phyloP scores from a whole-genome alignment of 495 filamentous ascomycete species.

The Podospora bellae-mahoneyi region DNA sequence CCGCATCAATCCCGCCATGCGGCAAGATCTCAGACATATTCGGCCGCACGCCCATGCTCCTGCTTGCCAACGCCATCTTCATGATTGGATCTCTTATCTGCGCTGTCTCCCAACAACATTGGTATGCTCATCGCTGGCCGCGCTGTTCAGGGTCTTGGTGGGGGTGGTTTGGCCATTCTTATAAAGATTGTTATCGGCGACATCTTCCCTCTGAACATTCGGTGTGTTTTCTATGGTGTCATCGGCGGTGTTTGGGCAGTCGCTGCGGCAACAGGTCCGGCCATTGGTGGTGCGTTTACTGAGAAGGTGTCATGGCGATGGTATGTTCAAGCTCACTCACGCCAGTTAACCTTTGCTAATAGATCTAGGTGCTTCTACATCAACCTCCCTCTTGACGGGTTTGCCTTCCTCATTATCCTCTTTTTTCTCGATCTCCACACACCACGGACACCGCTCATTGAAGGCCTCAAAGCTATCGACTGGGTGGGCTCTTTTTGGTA shows the following conservation, averaged over 20 bases:
- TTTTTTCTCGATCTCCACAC: not conserved
- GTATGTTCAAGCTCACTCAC: not conserved
- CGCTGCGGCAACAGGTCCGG: not conserved
- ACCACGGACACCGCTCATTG: not conserved
- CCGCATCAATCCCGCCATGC: not conserved
- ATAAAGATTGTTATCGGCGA: not conserved
- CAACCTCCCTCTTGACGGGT: not conserved
- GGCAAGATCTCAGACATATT: constrained; percentile 1
- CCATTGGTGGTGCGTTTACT: not conserved
- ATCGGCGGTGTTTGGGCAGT: not conserved
- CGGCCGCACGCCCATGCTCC: not conserved
- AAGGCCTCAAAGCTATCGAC: not conserved
- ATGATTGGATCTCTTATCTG: not conserved
- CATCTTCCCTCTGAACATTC: not conserved
- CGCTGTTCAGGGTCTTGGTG: not conserved
- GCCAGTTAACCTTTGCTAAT: not conserved
- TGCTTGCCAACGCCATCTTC: not conserved
- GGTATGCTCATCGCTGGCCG: not conserved
- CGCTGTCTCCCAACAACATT: not conserved
- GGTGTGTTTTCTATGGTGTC: not conserved
- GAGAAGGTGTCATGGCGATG: constrained; percentile 4
- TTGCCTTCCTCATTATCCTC: not conserved
- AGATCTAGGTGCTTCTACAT: not conserved
- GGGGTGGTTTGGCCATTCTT: not conserved
- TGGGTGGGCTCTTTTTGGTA: not conserved